Conservation (phyloP, 352 stramenopile genomes). For the Phytophthora citricola region DNA sequence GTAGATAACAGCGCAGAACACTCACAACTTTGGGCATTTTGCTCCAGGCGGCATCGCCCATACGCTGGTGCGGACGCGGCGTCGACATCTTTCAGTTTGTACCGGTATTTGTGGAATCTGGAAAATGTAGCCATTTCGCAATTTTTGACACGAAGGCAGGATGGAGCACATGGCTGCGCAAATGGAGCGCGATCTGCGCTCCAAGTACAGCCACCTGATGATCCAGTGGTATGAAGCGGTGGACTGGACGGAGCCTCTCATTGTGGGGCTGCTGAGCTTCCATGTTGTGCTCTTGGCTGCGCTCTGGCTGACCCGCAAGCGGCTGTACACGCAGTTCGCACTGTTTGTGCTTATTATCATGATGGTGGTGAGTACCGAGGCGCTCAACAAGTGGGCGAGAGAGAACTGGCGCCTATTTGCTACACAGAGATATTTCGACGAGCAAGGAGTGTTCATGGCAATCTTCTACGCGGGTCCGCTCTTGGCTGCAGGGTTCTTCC, state of each 20-base stretch:
- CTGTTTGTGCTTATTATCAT: constrained; percentile 75
- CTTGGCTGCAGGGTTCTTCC: constrained; percentile 78
- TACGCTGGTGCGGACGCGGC: constrained; percentile 61
- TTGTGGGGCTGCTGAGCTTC: constrained; percentile 62
- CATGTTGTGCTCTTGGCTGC: constrained; percentile 62
- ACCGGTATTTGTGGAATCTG: too few relatives aligned
- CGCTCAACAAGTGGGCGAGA: constrained; percentile 68
- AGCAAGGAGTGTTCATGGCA: constrained; percentile 80
- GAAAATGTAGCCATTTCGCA: too few relatives aligned
- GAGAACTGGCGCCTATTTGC: constrained; percentile 68
- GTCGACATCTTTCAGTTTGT: constrained; percentile 49
- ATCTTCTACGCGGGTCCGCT: constrained; percentile 84
- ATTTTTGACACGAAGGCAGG: constrained; percentile 3
- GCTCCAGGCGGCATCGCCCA: constrained; percentile 89
- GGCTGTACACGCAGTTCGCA: constrained; percentile 58
- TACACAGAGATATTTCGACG: constrained; percentile 88
- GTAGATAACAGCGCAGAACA: neutral
- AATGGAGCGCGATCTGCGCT: constrained; percentile 71
- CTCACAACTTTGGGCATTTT: constrained; percentile 95
- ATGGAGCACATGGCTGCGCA: constrained; percentile 74
- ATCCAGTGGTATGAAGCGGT: constrained; percentile 85
- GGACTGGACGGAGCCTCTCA: constrained; percentile 79
- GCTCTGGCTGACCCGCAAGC: constrained; percentile 66
- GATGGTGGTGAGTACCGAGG: constrained; percentile 63
- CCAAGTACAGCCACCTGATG: constrained; percentile 81